A percentile compares a stretch with the other conserved stretches of the same genome.
phyloP scores from a whole-genome alignment of 1,284 basidiomycete species.

The Moesziomyces aphidis region DNA sequence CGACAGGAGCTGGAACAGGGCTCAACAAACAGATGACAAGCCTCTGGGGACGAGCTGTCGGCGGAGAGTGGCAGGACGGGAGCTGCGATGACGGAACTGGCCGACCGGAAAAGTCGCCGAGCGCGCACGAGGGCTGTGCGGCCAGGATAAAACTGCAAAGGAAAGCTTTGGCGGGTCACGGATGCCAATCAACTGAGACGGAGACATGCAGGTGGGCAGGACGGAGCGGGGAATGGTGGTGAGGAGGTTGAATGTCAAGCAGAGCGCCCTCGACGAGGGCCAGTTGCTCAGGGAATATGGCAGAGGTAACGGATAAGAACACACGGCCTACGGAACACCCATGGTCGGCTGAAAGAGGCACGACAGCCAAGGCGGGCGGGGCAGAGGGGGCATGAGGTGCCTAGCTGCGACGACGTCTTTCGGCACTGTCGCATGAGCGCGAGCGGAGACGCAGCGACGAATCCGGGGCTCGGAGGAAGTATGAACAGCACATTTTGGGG shows the following conservation, averaged over 20 bases:
- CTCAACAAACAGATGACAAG: not conserved
- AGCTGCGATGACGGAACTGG: not conserved
- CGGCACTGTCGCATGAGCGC: not conserved
- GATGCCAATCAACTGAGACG: slow-evolving; percentile 6
- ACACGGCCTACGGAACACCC: not conserved
- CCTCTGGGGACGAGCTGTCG: not conserved
- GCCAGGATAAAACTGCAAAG: slow-evolving; percentile 31
- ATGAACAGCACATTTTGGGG: not conserved
- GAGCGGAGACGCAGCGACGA: not conserved
- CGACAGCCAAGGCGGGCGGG: not conserved
- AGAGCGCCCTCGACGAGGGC: too few species aligned
- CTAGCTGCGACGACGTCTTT: not conserved
- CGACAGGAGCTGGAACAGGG: not conserved
- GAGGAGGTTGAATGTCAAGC: too few species aligned
- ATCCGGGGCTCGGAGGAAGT: not conserved
- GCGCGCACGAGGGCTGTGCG: not conserved
- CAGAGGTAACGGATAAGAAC: not conserved
- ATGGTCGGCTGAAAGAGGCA: not conserved
- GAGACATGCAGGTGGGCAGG: not conserved
- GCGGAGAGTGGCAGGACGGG: slow-evolving; percentile 1
- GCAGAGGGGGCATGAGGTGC: not conserved
- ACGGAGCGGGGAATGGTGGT: slow-evolving; percentile 1
- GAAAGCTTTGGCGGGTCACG: slow-evolving; percentile 12
- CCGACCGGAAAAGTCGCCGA: slow-evolving; percentile 9
- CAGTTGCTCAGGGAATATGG: not conserved